Evolutionary conservation across 192 early-diverging fungal genomes (phyloP).

Genomic region (Podochytrium sp.): DNA sequence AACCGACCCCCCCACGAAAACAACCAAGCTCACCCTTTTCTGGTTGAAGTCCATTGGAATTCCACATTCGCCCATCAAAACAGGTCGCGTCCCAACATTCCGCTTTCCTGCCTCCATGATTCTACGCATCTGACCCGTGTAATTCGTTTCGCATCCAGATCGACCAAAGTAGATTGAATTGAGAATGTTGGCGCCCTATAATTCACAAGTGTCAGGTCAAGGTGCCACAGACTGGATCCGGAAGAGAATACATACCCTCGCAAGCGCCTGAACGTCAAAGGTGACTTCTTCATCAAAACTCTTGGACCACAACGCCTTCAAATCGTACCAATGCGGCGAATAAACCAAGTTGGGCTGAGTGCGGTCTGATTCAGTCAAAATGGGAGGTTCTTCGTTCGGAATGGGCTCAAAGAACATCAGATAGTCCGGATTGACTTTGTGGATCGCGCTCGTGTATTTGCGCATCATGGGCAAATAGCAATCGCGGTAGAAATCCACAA

Average conservation of each 20-base stretch:
- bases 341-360: slow-evolving; percentile 65
- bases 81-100: slow-evolving; percentile 68
- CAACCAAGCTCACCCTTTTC: slow-evolving; percentile 27
- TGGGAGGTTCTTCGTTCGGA: slow-evolving; percentile 70
- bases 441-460: slow-evolving; percentile 65
- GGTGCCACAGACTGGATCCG: slow-evolving; percentile 1
- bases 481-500: slow-evolving; percentile 66
- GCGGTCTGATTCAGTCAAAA: slow-evolving; percentile 31
- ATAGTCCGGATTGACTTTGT: slow-evolving; percentile 52
- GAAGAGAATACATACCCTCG: slow-evolving; percentile 50
- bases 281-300: slow-evolving; percentile 72
- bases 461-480: slow-evolving; percentile 78
- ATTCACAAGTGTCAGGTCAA: neutral
- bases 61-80: slow-evolving; percentile 78
- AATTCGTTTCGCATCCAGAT: slow-evolving; percentile 74
- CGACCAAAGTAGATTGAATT: slow-evolving; percentile 78
- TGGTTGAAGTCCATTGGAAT: slow-evolving; percentile 88
- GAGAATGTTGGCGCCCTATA: slow-evolving; percentile 71
- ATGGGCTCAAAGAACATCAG: slow-evolving; percentile 80
- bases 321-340: slow-evolving; percentile 88
- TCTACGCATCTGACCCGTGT: slow-evolving; percentile 70
- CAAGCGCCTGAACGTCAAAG: slow-evolving; percentile 78
- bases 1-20: neutral
- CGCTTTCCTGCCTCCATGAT: slow-evolving; percentile 60
- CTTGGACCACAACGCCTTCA: slow-evolving; percentile 59